Conservation (phyloP, 2,329 filamentous ascomycete genomes). For the Curvularia lunata region DNA sequence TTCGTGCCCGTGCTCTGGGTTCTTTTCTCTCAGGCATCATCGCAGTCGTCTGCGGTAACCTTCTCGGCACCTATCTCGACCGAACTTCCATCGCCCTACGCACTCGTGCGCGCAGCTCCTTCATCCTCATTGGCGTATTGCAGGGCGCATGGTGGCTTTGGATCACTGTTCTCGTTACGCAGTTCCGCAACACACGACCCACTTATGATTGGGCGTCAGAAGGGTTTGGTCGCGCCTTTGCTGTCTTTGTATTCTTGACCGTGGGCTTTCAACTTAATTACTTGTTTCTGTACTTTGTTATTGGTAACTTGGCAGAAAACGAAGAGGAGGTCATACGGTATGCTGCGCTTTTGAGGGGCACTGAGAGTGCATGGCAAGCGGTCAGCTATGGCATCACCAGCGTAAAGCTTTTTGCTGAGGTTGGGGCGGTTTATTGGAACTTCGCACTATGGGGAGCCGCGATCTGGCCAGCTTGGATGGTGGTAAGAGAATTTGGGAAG, state of each 20-base stretch:
- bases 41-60: slow-evolving; percentile 68
- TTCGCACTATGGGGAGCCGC: slow-evolving; percentile 71
- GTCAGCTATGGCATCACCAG: slow-evolving; percentile 73
- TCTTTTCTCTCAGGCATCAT: slow-evolving; percentile 74
- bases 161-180: slow-evolving; percentile 69
- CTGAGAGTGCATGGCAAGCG: slow-evolving; percentile 75
- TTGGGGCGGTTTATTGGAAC: slow-evolving; percentile 73
- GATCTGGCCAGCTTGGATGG: slow-evolving; percentile 70
- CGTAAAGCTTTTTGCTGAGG: slow-evolving; percentile 65
- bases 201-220: slow-evolving; percentile 69
- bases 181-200: slow-evolving; percentile 63
- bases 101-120: slow-evolving; percentile 61
- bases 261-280: slow-evolving; percentile 76
- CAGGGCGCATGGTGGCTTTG: slow-evolving; percentile 77
- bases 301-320: slow-evolving; percentile 67
- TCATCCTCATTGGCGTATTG: slow-evolving; percentile 60
- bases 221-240: slow-evolving; percentile 71
- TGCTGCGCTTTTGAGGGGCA: slow-evolving; percentile 70
- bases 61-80: slow-evolving; percentile 71
- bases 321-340: slow-evolving; percentile 71
- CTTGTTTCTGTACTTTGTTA: slow-evolving; percentile 75
- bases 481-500: slow-evolving; percentile 63
- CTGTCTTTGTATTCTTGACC: slow-evolving; percentile 70
- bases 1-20: slow-evolving; percentile 71
- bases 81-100: slow-evolving; percentile 62